These are phyloP conservation scores for Saccharomycopsis sp. DNA, from an alignment of 805 yeast genomes.

Conservation along the genomic window DNA sequence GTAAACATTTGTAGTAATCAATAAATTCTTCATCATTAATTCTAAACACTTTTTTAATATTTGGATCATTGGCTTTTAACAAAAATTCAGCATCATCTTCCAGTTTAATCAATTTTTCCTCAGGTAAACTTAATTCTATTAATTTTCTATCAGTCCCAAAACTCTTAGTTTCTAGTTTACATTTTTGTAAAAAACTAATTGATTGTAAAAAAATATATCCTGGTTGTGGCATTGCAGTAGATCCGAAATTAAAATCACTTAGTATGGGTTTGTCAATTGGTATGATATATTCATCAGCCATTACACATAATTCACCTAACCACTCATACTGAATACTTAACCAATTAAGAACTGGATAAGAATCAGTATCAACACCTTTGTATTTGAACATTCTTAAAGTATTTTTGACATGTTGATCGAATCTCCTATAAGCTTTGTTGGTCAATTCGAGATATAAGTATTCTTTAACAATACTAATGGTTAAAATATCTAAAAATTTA, in stretches of 20 bases:
- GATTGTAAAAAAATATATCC: constrained; percentile 34
- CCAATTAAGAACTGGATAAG: constrained; percentile 39
- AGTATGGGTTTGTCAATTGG: constrained; percentile 31
- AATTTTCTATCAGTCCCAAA: constrained; percentile 15
- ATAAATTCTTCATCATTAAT: neutral
- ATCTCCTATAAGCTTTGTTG: constrained; percentile 50
- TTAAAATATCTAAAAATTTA: constrained; percentile 44
- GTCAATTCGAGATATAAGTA: constrained; percentile 51
- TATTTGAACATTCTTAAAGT: constrained; percentile 31
- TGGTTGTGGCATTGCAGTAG: constrained; percentile 31
- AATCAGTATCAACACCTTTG: constrained; percentile 21
- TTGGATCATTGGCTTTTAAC: neutral
- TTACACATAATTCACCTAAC: constrained; percentile 47
- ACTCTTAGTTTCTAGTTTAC: neutral
- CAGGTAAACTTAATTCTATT: too few species aligned
- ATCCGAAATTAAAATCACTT: constrained; percentile 20
- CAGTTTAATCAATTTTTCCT: neutral
- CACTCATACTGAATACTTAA: constrained; percentile 50
- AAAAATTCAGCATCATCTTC: constrained; percentile 5
- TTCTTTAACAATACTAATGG: constrained; percentile 52
- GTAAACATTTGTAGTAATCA: constrained; percentile 25
- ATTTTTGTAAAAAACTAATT: constrained; percentile 23
- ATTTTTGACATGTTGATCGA: constrained; percentile 49
- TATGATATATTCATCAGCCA: constrained; percentile 34
- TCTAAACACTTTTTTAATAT: too few species aligned